Evolutionary conservation across 2,329 filamentous ascomycete genomes (phyloP).

Genomic region (Penicillium paneum): DNA sequence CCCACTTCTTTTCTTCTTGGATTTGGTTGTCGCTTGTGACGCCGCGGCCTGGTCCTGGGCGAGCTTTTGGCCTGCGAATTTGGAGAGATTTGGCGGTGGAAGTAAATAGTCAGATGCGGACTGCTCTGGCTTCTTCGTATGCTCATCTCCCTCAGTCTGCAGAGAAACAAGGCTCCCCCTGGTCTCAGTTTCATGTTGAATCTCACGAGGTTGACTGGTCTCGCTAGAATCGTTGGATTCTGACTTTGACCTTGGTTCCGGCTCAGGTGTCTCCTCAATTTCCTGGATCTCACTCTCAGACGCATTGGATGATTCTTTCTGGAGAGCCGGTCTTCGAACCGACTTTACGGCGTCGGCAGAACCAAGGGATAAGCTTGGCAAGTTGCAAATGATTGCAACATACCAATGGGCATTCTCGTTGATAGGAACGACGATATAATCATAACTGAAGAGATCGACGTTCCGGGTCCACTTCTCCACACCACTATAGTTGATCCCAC

Average conservation of each 20-base stretch:
- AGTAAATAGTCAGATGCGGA: slow-evolving; percentile 16
- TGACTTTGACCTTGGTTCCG: slow-evolving; percentile 2
- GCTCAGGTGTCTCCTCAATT: slow-evolving; percentile 30
- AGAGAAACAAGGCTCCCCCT: slow-evolving; percentile 30
- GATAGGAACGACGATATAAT: slow-evolving; percentile 89
- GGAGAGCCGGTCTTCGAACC: slow-evolving; percentile 2
- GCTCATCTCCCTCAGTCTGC: slow-evolving; percentile 10
- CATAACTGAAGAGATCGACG: slow-evolving; percentile 77
- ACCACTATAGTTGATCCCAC: slow-evolving; percentile 73
- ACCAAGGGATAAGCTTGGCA: slow-evolving; percentile 57
- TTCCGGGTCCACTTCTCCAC: slow-evolving; percentile 86
- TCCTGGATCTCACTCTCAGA: slow-evolving; percentile 24
- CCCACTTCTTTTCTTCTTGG: slow-evolving; percentile 29
- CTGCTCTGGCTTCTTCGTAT: slow-evolving; percentile 20
- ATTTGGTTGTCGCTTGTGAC: slow-evolving; percentile 11
- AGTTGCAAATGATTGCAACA: slow-evolving; percentile 89
- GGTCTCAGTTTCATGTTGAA: slow-evolving; percentile 20
- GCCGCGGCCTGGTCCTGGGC: background rate
- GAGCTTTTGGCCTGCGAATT: slow-evolving; percentile 10
- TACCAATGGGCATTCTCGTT: slow-evolving; percentile 91
- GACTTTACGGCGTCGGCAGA: slow-evolving; percentile 3
- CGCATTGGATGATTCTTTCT: slow-evolving; percentile 10
- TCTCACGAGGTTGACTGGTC: background rate
- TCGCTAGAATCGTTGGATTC: background rate
- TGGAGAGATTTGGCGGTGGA: slow-evolving; percentile 17